A percentile compares a stretch with the other conserved stretches of the same genome.
phyloP scores from a whole-genome alignment of 192 early-diverging fungal species.

The Chytriomyces hyalinus region DNA sequence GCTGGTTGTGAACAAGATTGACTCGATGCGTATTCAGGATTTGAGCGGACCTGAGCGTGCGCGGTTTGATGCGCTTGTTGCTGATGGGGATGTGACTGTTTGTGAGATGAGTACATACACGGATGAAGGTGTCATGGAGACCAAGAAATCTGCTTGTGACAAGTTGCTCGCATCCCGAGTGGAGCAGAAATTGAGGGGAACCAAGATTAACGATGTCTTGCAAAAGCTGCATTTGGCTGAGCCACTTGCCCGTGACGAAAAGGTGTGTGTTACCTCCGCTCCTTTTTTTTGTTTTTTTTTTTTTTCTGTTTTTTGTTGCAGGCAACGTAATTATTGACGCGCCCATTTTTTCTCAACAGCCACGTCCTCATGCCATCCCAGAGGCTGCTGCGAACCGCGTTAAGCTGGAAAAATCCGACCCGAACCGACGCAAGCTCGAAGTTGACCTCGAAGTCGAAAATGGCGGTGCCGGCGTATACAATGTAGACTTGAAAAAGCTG shows the following conservation, averaged over 20 bases:
- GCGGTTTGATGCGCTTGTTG: slow-evolving; percentile 75
- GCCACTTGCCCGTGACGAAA: slow-evolving; percentile 84
- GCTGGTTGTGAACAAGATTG: slow-evolving; percentile 96
- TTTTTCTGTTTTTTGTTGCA: too few relatives aligned
- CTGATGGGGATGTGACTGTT: slow-evolving; percentile 72
- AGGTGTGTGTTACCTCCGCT: slow-evolving; percentile 34
- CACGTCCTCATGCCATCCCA: slow-evolving; percentile 87
- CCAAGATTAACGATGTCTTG: slow-evolving; percentile 88
- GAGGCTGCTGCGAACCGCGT: slow-evolving; percentile 66
- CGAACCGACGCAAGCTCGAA: slow-evolving; percentile 84
- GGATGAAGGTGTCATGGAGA: slow-evolving; percentile 96
- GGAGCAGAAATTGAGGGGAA: slow-evolving; percentile 91
- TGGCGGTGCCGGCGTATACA: slow-evolving; percentile 97
- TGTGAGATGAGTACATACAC: slow-evolving; percentile 87
- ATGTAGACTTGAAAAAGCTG: slow-evolving; percentile 90
- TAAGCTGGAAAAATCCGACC: slow-evolving; percentile 82
- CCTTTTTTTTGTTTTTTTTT: too few relatives aligned
- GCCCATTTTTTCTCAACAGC: slow-evolving; percentile 25
- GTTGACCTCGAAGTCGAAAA: slow-evolving; percentile 86
- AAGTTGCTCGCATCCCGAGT: slow-evolving; percentile 89
- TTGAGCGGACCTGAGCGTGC: slow-evolving; percentile 72
- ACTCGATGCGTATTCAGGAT: slow-evolving; percentile 81
- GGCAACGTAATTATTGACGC: neutral
- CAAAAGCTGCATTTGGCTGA: slow-evolving; percentile 95
- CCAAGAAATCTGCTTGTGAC: slow-evolving; percentile 92